Evolutionary conservation across 805 yeast genomes (phyloP).

Genomic region (Saccharomycopsis sp.): DNA sequence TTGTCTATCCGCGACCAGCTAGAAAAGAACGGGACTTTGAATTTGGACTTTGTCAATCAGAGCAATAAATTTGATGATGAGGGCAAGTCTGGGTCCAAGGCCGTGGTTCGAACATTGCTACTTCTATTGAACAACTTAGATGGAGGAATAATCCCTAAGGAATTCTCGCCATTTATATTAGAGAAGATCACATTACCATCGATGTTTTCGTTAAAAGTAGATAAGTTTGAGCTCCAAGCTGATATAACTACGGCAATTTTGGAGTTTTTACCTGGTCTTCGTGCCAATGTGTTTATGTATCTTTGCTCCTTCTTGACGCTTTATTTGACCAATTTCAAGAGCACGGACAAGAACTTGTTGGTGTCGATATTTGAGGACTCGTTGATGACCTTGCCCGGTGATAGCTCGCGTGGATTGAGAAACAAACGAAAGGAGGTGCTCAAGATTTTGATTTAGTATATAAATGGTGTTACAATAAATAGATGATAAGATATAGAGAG

Average conservation of each 20-base stretch:
- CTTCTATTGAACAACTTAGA: conserved; percentile 31
- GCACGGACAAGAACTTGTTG: conserved; percentile 12
- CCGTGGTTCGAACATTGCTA: conserved; percentile 27
- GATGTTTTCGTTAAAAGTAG: conserved; percentile 28
- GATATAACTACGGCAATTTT: conserved; percentile 30
- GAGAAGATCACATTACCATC: conserved; percentile 25
- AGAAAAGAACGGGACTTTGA: conserved; percentile 15
- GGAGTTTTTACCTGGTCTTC: conserved; percentile 35
- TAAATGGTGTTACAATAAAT: too few relatives aligned
- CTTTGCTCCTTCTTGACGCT: conserved; percentile 34
- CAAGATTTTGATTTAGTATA: conserved; percentile 10
- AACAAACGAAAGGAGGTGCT: conserved; percentile 19
- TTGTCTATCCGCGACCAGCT: conserved; percentile 17
- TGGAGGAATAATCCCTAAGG: conserved; percentile 37
- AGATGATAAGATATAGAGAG: too few relatives aligned
- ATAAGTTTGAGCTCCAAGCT: conserved; percentile 24
- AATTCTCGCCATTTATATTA: conserved; percentile 26
- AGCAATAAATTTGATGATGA: conserved; percentile 20
- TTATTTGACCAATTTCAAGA: conserved; percentile 24
- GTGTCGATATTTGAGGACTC: conserved; percentile 20
- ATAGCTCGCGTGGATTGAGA: conserved; percentile 9
- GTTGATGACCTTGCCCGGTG: conserved; percentile 13
- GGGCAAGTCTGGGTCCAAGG: conserved; percentile 24
- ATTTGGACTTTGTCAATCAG: conserved; percentile 15
- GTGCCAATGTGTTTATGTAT: conserved; percentile 38